Evolutionary conservation across 1,139 yeast genomes (phyloP).

Genomic region (Suhomyces taliae): DNA sequence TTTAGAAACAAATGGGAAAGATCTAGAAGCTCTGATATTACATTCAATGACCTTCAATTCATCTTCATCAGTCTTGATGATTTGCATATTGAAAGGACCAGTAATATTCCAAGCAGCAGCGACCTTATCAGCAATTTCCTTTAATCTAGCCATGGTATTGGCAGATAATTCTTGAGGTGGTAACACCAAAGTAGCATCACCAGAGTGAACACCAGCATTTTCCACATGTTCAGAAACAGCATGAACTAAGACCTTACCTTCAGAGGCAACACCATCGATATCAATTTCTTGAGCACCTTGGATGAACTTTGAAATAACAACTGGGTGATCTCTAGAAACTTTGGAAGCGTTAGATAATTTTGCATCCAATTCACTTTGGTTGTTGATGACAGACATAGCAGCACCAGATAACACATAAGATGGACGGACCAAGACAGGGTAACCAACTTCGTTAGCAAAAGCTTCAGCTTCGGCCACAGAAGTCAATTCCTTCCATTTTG

Average conservation of each 20-base stretch:
- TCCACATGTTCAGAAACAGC: conserved; percentile 98
- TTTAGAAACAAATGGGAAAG: conserved; percentile 98
- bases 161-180: conserved; percentile 82
- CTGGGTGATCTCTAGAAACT: conserved; percentile 95
- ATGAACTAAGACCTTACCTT: conserved; percentile 87
- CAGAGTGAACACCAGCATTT: conserved; percentile 98
- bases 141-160: conserved; percentile 59
- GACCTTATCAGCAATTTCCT: conserved; percentile 86
- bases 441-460: conserved; percentile 85
- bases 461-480: conserved; percentile 80
- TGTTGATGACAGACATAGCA: conserved; percentile 92
- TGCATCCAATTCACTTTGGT: conserved; percentile 71
- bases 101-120: conserved; percentile 94
- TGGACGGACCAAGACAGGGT: conserved; percentile 96
- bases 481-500: conserved; percentile 94
- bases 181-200: conserved; percentile 92
- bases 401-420: conserved; percentile 98
- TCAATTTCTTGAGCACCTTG: conserved; percentile 97
- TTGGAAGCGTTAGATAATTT: conserved; percentile 85
- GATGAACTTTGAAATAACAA: conserved; percentile 93
- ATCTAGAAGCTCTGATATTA: conserved; percentile 96
- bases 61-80: conserved; percentile 65
- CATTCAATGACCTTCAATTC: conserved; percentile 92
- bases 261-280: conserved; percentile 91
- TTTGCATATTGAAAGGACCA: conserved; percentile 98